Conservation (phyloP, 2,329 filamentous ascomycete genomes). For the Fusarium torreyae region DNA sequence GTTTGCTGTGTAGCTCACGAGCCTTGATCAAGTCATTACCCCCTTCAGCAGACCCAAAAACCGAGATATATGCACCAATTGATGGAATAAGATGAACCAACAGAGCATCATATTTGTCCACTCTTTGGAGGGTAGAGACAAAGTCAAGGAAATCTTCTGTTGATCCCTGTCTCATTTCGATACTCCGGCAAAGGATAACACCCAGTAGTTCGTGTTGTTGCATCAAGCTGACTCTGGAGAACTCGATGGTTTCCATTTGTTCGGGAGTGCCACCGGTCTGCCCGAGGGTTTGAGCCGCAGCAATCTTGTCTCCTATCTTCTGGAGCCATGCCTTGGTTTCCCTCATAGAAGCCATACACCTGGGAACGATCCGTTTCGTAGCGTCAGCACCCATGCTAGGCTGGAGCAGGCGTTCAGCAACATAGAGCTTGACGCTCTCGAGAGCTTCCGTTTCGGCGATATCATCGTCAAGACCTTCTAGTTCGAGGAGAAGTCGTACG, state of each 20-base stretch:
- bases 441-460: conserved; percentile 58
- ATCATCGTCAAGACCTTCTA: conserved; percentile 71
- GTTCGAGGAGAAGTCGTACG: conserved; percentile 82
- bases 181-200: conserved; percentile 82
- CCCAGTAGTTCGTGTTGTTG: conserved; percentile 92
- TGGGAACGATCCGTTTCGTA: conserved; percentile 76
- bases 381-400: conserved; percentile 52
- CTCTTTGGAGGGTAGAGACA: conserved; percentile 75
- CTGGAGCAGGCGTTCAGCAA: conserved; percentile 54
- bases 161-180: conserved; percentile 81
- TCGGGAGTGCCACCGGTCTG: conserved; percentile 71
- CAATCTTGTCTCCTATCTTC: conserved; percentile 80
- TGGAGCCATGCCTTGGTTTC: conserved; percentile 84
- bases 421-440: conserved; percentile 55
- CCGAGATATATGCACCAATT: conserved; percentile 81
- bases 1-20: conserved; percentile 76
- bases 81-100: conserved; percentile 87
- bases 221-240: conserved; percentile 83
- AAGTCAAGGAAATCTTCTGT: conserved; percentile 82
- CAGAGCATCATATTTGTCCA: conserved; percentile 82
- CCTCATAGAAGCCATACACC: conserved; percentile 82
- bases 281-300: conserved; percentile 82
- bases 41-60: conserved; percentile 84
- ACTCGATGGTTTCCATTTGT: conserved; percentile 82
- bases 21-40: conserved; percentile 77